Evolutionary conservation across 306 rosid species (phyloP).

Genomic region (Dalbergia cochinchinensis): DNA sequence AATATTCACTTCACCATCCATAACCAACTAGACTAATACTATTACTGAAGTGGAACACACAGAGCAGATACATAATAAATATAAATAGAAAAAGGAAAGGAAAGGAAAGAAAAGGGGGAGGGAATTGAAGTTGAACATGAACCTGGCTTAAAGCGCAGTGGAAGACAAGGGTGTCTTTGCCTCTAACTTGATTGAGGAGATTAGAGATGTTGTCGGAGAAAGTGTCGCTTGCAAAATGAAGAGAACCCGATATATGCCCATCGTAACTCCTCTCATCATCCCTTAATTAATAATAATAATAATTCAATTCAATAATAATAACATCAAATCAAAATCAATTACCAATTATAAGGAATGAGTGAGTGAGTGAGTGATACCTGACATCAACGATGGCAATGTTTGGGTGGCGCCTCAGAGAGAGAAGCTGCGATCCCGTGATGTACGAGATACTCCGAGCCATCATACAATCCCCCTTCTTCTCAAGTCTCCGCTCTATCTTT

Average conservation of each 20-base stretch:
- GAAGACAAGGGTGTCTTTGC: conserved; percentile 87
- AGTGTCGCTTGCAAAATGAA: conserved; percentile 71
- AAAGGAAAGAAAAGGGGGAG: not conserved
- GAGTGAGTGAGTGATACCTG: conserved; percentile 41
- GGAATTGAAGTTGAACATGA: not conserved
- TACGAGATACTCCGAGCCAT: conserved; percentile 75
- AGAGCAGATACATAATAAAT: too few relatives aligned
- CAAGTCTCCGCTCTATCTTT: not conserved
- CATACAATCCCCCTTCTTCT: not conserved
- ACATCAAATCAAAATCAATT: too few relatives aligned
- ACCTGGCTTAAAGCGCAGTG: conserved; percentile 93
- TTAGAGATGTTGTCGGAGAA: conserved; percentile 69
- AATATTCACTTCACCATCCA: too few relatives aligned
- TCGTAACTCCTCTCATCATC: conserved; percentile 81
- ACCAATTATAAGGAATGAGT: too few relatives aligned
- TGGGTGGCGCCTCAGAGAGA: conserved; percentile 64
- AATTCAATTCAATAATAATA: too few relatives aligned
- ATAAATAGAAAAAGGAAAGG: too few relatives aligned
- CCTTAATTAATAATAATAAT: conserved; percentile 30
- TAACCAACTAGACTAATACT: not conserved
- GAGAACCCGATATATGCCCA: conserved; percentile 81
- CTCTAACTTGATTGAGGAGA: conserved; percentile 70
- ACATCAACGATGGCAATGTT: conserved; percentile 75
- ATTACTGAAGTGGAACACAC: not conserved
- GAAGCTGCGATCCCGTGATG: conserved; percentile 74